A percentile compares a stretch with the other conserved stretches of the same genome.
Evolutionary conservation across 2,329 filamentous ascomycete species (phyloP).

Genomic region (Aspergillus cejpii): DNA sequence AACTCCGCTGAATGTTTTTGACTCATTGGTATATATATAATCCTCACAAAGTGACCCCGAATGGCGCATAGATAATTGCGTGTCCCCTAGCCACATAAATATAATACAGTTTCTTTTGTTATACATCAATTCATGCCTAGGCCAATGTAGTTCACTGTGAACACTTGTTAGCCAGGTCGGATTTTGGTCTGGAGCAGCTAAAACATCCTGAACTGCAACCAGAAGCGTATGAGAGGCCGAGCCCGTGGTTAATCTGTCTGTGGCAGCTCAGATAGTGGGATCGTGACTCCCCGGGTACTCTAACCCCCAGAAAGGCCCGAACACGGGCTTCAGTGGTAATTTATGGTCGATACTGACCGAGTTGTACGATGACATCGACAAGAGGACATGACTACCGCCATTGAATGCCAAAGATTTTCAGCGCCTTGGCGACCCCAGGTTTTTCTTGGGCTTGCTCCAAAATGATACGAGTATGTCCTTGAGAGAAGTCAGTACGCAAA

Average conservation of each 20-base stretch:
- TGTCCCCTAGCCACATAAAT: not conserved
- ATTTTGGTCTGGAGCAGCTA: not conserved
- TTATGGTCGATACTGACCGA: not conserved
- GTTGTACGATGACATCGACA: too few species aligned
- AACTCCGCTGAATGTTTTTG: too few species aligned
- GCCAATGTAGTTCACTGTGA: not conserved
- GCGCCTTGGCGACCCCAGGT: slow-evolving; percentile 37
- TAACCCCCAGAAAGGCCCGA: not conserved
- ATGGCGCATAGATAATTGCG: too few species aligned
- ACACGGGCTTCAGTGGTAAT: not conserved
- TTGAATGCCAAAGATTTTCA: slow-evolving; percentile 47
- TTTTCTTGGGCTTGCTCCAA: slow-evolving; percentile 42
- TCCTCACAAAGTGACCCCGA: too few species aligned
- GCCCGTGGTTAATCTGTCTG: too few species aligned
- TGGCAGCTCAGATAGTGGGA: too few species aligned
- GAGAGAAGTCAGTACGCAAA: not conserved
- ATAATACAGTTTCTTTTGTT: not conserved
- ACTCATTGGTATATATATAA: too few species aligned
- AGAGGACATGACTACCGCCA: slow-evolving; percentile 30
- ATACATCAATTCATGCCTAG: not conserved
- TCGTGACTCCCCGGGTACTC: too few species aligned
- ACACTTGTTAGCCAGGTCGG: not conserved
- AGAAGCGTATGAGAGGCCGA: too few species aligned
- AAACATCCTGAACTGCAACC: too few species aligned
- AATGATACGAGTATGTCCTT: slow-evolving; percentile 41